Evolutionary conservation across 192 early-diverging fungal genomes (phyloP), one percentile per base, ranked within the genome.

Genomic region (Coemansia sp.): DNA sequence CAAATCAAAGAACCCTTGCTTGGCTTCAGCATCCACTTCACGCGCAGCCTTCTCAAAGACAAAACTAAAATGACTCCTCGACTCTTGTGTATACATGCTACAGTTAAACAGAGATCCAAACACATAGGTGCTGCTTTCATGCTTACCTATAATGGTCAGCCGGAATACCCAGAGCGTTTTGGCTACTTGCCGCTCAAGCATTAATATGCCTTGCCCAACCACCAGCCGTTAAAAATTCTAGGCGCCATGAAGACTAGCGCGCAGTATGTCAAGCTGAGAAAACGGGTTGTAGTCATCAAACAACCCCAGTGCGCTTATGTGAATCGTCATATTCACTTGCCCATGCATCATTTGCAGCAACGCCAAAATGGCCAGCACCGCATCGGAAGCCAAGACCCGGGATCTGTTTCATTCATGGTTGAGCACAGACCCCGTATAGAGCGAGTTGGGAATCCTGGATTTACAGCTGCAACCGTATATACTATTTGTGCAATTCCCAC

Each of bases 271-370:
- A 8, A 65, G 61, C 47, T 81, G 68, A 0, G 65, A 36, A 11
- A 98, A 72, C 5, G 94, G 87, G 65, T 98, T 94, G 64, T 90
- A 96, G n/a, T 93, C 93, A 0, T 87, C 84, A 75, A 87, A 98
- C 72, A 96, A 98, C 21, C 93, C 91, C 1, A 12, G 31, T 15
- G 28, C 36, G 0, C 55, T 57, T 1, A 57, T 36, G 9, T 57
- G 28, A 2, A n/a, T 28, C 2, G 20, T 17, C 6, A 17, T 11
- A 17, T 28, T 64, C 51, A 19, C 14, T 3, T 15, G 21, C 17
- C 56, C 38, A 59, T 0, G 34, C 25, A 21, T 57, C 50, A 20
- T 59, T 51, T 73, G 71, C 54, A 96, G 69, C 0, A 98, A 77
- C 9, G 94, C 89, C 15, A 89, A 74, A 0, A 96, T 69, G 0